Base-by-base conservation (phyloP, 768 basidiomycete species). In the Mycena alexandri region DNA sequence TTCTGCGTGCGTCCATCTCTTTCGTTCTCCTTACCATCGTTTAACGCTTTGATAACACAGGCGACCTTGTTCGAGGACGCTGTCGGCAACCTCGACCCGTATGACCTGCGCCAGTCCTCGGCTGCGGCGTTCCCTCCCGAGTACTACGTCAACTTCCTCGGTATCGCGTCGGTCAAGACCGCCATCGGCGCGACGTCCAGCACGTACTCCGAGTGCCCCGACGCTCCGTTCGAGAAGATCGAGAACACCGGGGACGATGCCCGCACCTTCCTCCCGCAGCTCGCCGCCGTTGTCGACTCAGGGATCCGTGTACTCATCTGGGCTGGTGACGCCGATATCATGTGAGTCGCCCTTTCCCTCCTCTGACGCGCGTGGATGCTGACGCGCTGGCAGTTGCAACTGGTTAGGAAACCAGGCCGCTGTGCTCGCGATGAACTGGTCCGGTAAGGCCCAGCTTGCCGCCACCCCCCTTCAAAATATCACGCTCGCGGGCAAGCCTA, bases 191-290 rank as follows among this genome's bases (percentile, higher is more conserved):
- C 89, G 76, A 86, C 65, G 69, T 73, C 29, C 68, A 33, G 24
- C 21, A 42, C 64, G 1, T 90, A 89, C 73, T 53, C 71, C 14
- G 84, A 87, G 70, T 91, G 89, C 61, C 72, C 86, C 0, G 65
- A 83, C 63, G 72, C 83, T 0, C 82, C 85, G 0, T 84, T 78
- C 52, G 64, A 75, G 3, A 63, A 81, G n/a, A 86, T 91, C 72
- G 66, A 38, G 3, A 77, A 61, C 43, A 90, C 89, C 0, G 90
- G 89, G n/a, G 90, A 91, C 84, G 86, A 87, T 72, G 87, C 88
- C 13, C 78, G 87, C 63, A 84, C 86, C 6, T 76, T 81, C 50
- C 76, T 89, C 8, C 86, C 86, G 1, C 80, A 84, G 72, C 80
- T 88, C 11, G 80, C 78, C 2, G 81, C 78, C 0, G 71, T 88